A percentile compares a stretch with the other conserved stretches of the same genome.
Conservation (phyloP, 441 rosid genomes). For the Croton setiger region DNA sequence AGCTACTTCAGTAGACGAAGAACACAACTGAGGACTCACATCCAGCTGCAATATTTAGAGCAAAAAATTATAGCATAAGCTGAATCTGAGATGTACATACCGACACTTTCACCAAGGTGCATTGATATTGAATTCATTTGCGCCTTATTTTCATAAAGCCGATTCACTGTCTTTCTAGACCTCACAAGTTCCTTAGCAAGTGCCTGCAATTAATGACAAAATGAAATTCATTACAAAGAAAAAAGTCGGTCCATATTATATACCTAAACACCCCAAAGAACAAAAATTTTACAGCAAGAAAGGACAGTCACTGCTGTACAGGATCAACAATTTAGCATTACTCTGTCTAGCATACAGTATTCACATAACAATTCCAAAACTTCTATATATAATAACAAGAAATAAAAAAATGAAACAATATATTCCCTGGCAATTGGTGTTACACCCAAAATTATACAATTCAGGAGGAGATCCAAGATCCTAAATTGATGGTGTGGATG, state of each 20-base stretch:
- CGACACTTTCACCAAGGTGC: conserved; percentile 98
- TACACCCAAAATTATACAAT: not conserved
- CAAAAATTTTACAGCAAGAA: not conserved
- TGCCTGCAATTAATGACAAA: conserved; percentile 41
- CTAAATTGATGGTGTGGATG: no score
- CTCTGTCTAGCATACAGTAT: not conserved
- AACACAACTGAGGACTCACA: not conserved
- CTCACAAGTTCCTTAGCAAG: conserved; percentile 85
- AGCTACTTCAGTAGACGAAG: not conserved
- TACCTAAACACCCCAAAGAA: no score
- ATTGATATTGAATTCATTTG: conserved; percentile 92
- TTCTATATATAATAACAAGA: not conserved
- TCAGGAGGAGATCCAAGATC: not conserved
- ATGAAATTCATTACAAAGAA: not conserved
- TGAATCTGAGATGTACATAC: conserved; percentile 38
- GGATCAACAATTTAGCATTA: not conserved
- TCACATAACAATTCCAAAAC: not conserved
- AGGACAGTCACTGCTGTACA: not conserved
- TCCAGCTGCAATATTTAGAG: not conserved
- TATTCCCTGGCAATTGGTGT: not conserved
- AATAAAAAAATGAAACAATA: not conserved
- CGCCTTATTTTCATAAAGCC: conserved; percentile 83
- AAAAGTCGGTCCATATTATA: not conserved
- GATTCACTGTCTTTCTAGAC: conserved; percentile 79
- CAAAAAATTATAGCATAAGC: conserved; percentile 4